Base-by-base conservation (phyloP, 2,329 filamentous ascomycete genomes). In the Phialocephala sp. region DNA sequence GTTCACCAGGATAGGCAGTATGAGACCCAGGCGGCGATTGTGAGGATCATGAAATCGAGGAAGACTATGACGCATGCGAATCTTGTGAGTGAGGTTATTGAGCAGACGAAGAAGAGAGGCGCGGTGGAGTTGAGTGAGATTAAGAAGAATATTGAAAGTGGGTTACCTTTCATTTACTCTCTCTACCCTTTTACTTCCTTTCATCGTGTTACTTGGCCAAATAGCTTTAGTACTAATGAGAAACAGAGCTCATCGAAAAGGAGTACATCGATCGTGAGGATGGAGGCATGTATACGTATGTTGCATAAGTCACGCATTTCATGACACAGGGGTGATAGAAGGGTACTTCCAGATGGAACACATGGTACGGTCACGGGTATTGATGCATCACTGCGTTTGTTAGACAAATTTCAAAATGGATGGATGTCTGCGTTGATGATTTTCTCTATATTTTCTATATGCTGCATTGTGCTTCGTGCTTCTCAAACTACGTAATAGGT, bases 131-230 rank as follows among this genome's bases (percentile, higher is more conserved):
- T 93, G 47, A 83, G 84, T 1, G 93, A 95, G 69, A 98, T 99
- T 71, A 99, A 99, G 87, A 90, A 91, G 81, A 96, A 98, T 77
- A 97, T 99, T 78, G 95, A 98, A 79, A 93, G 88, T 94, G 79
- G 75, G 90, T 50, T 50, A 6, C 5, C 6, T n/a, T 18, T 43
- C n/a, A 2, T 15, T 18, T 43, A 18, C 6, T 2, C 41, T n/a
- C 18, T 43, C n/a, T 43, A 15, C 11, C 11, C 18, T 43, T 43
- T n/a, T 84, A 24, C 24, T 59, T 55, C 55, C 39, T 47, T 59
- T 41, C 11, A 68, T 45, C 24, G 54, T 47, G 60, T 61, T 54
- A 35, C 35, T 18, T 22, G 43, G 20, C 62, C 62, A 41, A 58
- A 32, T 32, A 32, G 27, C n/a, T 32, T 32, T 67, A 61, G 62